Percentiles rank a stretch among this genome's conserved stretches.
Evolutionary conservation across 1,284 basidiomycete genomes (phyloP).

Genomic region (Lentinula novae-zelandiae): DNA sequence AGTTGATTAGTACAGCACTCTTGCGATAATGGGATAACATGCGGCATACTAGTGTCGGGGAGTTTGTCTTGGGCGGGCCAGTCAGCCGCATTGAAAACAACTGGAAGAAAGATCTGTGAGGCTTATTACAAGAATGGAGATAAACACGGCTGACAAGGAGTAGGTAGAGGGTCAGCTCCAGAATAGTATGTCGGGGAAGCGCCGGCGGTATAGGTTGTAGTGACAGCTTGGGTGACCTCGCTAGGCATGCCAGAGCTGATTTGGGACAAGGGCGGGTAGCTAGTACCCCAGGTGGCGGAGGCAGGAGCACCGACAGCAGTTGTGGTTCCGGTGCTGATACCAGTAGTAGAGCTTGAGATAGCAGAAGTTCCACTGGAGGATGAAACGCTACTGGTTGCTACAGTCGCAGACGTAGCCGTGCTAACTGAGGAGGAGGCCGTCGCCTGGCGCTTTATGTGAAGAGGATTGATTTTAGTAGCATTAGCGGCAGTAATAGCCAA

Average conservation of each 20-base stretch:
- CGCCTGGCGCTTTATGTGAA: conserved; percentile 25
- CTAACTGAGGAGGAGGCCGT: conserved; percentile 10
- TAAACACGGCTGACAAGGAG: conserved; percentile 43
- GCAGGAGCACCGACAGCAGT: conserved; percentile 19
- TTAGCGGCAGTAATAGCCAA: conserved; percentile 34
- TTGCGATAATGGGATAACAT: not conserved
- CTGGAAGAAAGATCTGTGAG: conserved; percentile 28
- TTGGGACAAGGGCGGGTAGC: conserved; percentile 52
- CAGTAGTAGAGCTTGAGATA: conserved; percentile 18
- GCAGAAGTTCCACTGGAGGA: conserved; percentile 19
- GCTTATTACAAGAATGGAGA: not conserved
- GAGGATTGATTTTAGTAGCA: conserved; percentile 24
- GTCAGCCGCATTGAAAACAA: conserved; percentile 41
- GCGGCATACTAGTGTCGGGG: conserved; percentile 55
- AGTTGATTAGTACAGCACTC: not conserved
- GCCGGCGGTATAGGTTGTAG: conserved; percentile 55
- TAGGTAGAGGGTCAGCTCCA: conserved; percentile 64
- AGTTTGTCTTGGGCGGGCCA: conserved; percentile 72
- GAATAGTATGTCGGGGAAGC: conserved; percentile 55
- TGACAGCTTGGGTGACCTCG: conserved; percentile 44
- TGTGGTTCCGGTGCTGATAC: conserved; percentile 20
- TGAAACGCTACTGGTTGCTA: conserved; percentile 14
- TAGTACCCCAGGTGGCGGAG: conserved; percentile 23
- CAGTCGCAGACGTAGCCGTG: conserved; percentile 17
- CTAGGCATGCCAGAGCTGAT: conserved; percentile 70